Conservation (phyloP, 345 rosid species). For the Carallia brachiata region DNA sequence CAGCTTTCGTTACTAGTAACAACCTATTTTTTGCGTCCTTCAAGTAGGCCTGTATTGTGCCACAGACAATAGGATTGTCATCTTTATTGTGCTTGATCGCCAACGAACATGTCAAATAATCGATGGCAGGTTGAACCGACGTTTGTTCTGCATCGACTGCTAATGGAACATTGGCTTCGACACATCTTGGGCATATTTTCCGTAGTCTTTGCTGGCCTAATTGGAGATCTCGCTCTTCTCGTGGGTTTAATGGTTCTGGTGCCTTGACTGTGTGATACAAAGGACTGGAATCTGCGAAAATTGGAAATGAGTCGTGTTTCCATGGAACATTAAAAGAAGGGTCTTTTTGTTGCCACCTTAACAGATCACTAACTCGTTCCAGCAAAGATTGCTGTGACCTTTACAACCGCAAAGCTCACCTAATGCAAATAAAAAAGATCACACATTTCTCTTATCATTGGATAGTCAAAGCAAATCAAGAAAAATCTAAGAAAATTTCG, state of each 20-base stretch:
- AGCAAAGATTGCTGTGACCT: conserved; percentile 79
- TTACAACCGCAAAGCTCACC: conserved; percentile 71
- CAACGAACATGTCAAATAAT: conserved; percentile 64
- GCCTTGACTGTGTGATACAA: conserved; percentile 58
- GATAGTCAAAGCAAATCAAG: too few relatives aligned
- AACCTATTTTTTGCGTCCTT: too few relatives aligned
- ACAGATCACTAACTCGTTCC: conserved; percentile 61
- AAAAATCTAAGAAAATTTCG: background rate
- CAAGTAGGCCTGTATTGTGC: too few relatives aligned
- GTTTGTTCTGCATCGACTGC: conserved; percentile 78
- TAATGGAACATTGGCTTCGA: conserved; percentile 50
- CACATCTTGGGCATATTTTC: conserved; percentile 53
- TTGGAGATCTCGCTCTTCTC: conserved; percentile 62
- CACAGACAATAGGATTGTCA: too few relatives aligned
- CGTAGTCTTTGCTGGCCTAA: conserved; percentile 46
- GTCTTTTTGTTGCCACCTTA: conserved; percentile 73
- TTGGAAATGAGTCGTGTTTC: conserved; percentile 59
- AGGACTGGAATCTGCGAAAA: conserved; percentile 68
- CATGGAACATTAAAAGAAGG: conserved; percentile 60
- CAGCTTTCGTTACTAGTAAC: too few relatives aligned
- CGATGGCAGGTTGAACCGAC: conserved; percentile 73
- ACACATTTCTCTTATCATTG: too few relatives aligned
- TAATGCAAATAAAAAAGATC: conserved; percentile 21
- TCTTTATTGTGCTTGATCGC: conserved; percentile 32
- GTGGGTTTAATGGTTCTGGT: conserved; percentile 55